Evolutionary conservation across 768 basidiomycete genomes (phyloP).

Genomic region (Tylopilus sp.): DNA sequence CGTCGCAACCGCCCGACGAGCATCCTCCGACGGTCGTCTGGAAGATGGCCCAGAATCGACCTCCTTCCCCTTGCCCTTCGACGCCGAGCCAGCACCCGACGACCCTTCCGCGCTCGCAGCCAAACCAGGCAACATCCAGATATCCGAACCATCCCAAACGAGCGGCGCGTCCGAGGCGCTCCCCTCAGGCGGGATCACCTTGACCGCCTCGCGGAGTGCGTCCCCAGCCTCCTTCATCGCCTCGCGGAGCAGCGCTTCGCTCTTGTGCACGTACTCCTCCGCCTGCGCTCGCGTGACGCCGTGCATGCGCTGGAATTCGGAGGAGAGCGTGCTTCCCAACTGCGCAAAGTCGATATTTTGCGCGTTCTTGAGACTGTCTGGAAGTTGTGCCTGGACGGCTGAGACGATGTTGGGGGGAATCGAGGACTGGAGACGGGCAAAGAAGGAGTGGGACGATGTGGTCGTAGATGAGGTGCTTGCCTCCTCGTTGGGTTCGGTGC

Average conservation of each 20-base stretch:
- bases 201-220: constrained; percentile 83
- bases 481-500: constrained; percentile 15
- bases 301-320: constrained; percentile 72
- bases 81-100: background rate
- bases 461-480: constrained; percentile 16
- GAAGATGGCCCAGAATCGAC: constrained; percentile 25
- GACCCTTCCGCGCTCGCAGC: constrained; percentile 20
- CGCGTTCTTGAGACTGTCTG: constrained; percentile 60
- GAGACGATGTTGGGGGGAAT: constrained; percentile 73
- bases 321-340: constrained; percentile 57
- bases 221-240: constrained; percentile 80
- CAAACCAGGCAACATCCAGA: constrained; percentile 68
- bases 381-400: constrained; percentile 64
- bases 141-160: constrained; percentile 83
- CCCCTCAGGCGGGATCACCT: constrained; percentile 83
- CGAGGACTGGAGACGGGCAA: constrained; percentile 69
- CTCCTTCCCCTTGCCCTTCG: constrained; percentile 39
- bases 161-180: constrained; percentile 32
- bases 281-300: constrained; percentile 72
- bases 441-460: constrained; percentile 43
- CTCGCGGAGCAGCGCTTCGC: constrained; percentile 59
- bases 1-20: constrained; percentile 58
- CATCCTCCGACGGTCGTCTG: constrained; percentile 34
- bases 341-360: constrained; percentile 67
- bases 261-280: constrained; percentile 81